These are phyloP conservation scores for Eucalyptus urophylla DNA, from an alignment of 345 rosid species.

Conservation along the genomic window DNA sequence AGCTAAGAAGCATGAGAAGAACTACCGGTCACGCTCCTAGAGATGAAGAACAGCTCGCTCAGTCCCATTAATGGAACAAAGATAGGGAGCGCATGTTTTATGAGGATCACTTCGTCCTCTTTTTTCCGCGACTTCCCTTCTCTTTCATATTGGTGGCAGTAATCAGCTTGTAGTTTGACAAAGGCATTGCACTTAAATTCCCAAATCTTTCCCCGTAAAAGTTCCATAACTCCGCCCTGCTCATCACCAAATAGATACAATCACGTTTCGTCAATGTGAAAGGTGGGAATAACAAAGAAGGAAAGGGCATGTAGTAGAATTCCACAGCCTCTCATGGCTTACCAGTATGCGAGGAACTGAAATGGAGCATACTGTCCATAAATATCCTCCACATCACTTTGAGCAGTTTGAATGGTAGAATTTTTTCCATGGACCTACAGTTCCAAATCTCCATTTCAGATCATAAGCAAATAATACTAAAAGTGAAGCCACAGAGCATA, in stretches of 20 bases:
- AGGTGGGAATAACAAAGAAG: not conserved
- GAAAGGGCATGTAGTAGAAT: not conserved
- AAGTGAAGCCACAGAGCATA: not conserved
- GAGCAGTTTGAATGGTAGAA: slow-evolving; percentile 6
- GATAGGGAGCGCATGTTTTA: not conserved
- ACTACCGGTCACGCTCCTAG: not conserved
- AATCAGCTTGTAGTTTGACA: slow-evolving; percentile 20
- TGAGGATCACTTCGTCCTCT: not conserved
- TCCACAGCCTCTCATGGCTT: not conserved
- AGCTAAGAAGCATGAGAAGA: not conserved
- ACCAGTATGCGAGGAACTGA: slow-evolving; percentile 45
- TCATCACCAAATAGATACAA: not conserved
- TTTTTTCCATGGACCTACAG: slow-evolving; percentile 26
- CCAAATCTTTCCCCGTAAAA: slow-evolving; percentile 36
- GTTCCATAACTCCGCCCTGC: slow-evolving; percentile 45
- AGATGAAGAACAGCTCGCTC: not conserved
- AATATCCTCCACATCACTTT: slow-evolving; percentile 12
- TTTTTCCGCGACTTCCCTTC: not conserved
- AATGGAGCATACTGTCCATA: slow-evolving; percentile 25
- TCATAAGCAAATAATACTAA: not conserved
- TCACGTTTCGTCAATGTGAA: not conserved
- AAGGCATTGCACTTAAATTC: slow-evolving; percentile 20
- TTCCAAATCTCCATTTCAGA: not conserved
- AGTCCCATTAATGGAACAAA: not conserved
- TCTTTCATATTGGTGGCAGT: slow-evolving; percentile 32